A percentile compares a stretch with the other conserved stretches of the same genome.
Evolutionary conservation across 169 alveolate species (phyloP).

Genomic region (Pseudocohnilembus persalinus): DNA sequence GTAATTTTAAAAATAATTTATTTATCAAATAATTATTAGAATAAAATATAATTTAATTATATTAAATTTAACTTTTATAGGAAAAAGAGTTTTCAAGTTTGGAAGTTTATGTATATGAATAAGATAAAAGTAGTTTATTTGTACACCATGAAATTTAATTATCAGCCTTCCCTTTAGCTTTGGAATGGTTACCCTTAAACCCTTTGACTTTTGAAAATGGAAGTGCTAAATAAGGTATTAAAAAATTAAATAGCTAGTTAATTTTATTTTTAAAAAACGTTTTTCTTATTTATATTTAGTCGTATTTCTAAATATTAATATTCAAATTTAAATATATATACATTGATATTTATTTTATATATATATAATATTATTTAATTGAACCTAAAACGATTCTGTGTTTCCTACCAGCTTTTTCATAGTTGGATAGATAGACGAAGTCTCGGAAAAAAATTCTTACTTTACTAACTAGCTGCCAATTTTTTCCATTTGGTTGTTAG

Average conservation of each 20-base stretch:
- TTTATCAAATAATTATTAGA: background rate
- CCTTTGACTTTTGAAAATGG: conserved; percentile 31
- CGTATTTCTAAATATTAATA: too few species aligned
- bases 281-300: too few species aligned
- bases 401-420: background rate
- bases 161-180: conserved; percentile 78
- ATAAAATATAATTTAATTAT: too few species aligned
- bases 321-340: too few species aligned
- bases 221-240: conserved; percentile 25
- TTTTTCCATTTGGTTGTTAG: background rate
- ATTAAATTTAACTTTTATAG: background rate
- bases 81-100: conserved; percentile 81
- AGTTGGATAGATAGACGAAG: background rate
- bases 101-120: conserved; percentile 84
- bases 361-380: too few species aligned
- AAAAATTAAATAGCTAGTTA: background rate
- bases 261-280: too few species aligned
- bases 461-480: background rate
- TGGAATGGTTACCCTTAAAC: conserved; percentile 80
- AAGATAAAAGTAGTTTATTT: conserved; percentile 71
- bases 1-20: conserved; percentile 31
- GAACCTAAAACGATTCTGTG: background rate
- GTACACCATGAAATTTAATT: conserved; percentile 87
- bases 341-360: too few species aligned
- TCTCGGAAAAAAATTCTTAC: background rate